Percentiles rank a stretch among this genome's conserved stretches.
These are phyloP conservation scores for Priceomyces carsonii DNA, from an alignment of 805 yeast genomes.

Conservation along the genomic window DNA sequence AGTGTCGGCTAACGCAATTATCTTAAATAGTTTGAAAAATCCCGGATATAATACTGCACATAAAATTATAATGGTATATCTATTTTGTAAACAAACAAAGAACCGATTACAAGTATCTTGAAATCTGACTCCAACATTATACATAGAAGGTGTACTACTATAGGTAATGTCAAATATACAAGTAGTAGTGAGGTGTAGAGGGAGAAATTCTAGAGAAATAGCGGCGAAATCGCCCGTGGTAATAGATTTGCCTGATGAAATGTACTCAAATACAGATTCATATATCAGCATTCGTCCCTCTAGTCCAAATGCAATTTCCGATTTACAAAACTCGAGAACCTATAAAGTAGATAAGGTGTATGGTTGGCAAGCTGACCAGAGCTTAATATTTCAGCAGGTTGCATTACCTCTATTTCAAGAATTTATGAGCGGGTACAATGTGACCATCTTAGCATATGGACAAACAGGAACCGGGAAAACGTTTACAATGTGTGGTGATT, in stretches of 20 bases:
- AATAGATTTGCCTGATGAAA: slow-evolving; percentile 46
- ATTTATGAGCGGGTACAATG: slow-evolving; percentile 60
- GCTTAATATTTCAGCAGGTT: slow-evolving; percentile 60
- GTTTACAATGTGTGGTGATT: slow-evolving; percentile 63
- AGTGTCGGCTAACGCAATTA: neutral
- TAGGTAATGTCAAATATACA: slow-evolving; percentile 41
- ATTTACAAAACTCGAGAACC: slow-evolving; percentile 41
- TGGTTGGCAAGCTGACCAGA: slow-evolving; percentile 80
- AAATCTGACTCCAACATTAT: too few relatives aligned
- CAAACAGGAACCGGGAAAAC: slow-evolving; percentile 94
- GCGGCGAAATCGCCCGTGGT: slow-evolving; percentile 47
- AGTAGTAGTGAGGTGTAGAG: slow-evolving; percentile 58
- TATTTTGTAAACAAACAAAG: slow-evolving; percentile 9
- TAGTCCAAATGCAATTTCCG: slow-evolving; percentile 26
- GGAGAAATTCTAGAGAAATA: slow-evolving; percentile 46
- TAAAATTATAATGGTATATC: neutral
- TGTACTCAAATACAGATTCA: slow-evolving; percentile 25
- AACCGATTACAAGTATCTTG: neutral
- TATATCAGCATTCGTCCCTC: slow-evolving; percentile 15
- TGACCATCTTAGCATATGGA: slow-evolving; percentile 75
- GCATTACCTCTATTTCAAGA: slow-evolving; percentile 76
- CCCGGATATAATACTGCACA: neutral
- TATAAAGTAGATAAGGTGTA: slow-evolving; percentile 79
- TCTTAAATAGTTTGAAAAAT: neutral
- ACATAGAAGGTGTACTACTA: neutral